These are phyloP conservation scores for Terfezia claveryi DNA, from an alignment of 495 filamentous ascomycete species.

Conservation along the genomic window DNA sequence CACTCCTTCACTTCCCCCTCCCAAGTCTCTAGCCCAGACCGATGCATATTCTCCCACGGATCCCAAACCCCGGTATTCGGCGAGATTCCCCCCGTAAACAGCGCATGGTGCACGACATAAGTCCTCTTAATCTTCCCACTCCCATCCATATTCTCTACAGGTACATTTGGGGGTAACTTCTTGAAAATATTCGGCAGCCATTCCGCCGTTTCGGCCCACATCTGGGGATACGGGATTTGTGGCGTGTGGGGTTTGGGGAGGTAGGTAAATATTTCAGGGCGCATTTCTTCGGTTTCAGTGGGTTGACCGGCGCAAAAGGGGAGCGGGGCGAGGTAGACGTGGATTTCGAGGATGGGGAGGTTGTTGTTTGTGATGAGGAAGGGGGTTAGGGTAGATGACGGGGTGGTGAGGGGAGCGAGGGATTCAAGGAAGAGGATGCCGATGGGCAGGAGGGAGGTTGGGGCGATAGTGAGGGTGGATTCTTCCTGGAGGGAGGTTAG, in stretches of 20 bases:
- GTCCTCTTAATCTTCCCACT: not conserved
- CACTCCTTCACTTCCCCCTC: no score
- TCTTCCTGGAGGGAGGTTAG: constrained; percentile 7
- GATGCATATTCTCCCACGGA: not conserved
- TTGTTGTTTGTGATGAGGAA: constrained; percentile 8
- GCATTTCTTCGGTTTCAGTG: constrained; percentile 17
- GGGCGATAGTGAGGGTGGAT: not conserved
- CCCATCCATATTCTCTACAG: not conserved
- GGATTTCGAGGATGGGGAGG: not conserved
- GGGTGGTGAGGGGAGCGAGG: constrained; percentile 8
- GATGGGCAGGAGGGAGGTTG: not conserved
- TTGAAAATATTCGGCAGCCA: constrained; percentile 11
- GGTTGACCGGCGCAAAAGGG: not conserved
- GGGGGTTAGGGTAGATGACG: constrained; percentile 13
- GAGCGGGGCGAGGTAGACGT: not conserved
- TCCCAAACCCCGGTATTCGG: not conserved
- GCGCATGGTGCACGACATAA: not conserved
- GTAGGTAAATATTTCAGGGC: constrained; percentile 5
- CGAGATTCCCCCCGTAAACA: not conserved
- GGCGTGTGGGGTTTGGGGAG: not conserved
- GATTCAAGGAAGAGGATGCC: constrained; percentile 16
- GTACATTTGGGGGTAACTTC: no score
- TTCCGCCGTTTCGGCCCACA: constrained; percentile 15
- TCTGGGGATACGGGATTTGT: constrained; percentile 9
- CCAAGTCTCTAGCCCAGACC: no score